These are phyloP conservation scores for Lumnitzera racemosa DNA, from an alignment of 345 rosid species.

Conservation along the genomic window DNA sequence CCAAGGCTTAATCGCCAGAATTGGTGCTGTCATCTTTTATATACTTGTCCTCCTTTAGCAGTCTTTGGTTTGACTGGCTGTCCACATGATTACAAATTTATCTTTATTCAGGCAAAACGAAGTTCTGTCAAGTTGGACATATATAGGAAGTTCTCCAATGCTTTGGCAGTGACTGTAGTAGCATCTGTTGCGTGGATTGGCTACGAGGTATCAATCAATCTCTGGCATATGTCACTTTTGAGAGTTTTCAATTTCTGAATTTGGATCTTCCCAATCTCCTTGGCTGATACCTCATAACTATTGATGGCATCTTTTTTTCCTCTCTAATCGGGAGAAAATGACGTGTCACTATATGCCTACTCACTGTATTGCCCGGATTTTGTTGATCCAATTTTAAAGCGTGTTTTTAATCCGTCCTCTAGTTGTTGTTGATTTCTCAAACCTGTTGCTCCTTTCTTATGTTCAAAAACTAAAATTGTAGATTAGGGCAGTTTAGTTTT, in stretches of 20 bases:
- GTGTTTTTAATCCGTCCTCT: no score
- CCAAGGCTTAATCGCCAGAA: background rate
- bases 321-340: no score
- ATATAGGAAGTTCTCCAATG: slow-evolving; percentile 94
- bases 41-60: background rate
- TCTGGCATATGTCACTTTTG: background rate
- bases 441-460: no score
- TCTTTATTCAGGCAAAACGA: slow-evolving; percentile 55
- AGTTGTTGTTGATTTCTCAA: no score
- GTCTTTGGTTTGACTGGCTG: background rate
- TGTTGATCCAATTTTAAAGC: no score
- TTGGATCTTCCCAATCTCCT: background rate
- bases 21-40: no score
- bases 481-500: no score
- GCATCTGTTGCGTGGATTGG: slow-evolving; percentile 86
- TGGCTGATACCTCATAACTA: no score
- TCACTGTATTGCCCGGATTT: no score
- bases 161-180: slow-evolving; percentile 69
- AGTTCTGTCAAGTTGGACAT: slow-evolving; percentile 80
- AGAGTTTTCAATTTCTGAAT: background rate
- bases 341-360: no score
- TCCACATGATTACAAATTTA: background rate
- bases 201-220: slow-evolving; percentile 54
- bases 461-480: no score
- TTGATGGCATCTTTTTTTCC: no score